Base-by-base conservation (phyloP, 305 asterid species). In the Fraxinus paxiana region DNA sequence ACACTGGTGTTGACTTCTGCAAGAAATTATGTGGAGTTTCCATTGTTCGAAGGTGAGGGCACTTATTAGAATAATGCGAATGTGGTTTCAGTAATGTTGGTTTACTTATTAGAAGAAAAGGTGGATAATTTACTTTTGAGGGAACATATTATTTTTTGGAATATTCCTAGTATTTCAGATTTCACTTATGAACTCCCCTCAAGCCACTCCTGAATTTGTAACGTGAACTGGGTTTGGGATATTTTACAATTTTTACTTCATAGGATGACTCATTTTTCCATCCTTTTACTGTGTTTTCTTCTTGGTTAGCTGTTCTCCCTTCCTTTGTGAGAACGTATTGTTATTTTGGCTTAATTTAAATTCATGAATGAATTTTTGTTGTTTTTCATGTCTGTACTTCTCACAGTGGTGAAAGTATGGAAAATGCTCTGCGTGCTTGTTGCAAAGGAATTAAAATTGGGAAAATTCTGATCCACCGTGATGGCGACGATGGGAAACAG, bases 391-490 rank as follows among this genome's bases (percentile, higher is more conserved):
- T 70, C 3, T 77, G 63, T 87, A 31, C 76, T 80, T 65, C 81
- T 38, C 46, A 38, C 46, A 37, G 46, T 87, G 99, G 99, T 73
- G 98, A 96, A 87, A 94, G 99, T 87, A 96, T 96, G 99, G 99
- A 96, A 88, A 96, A 96, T 63, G 99, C 99, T 73, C 82, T 94
- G 77, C 97, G 99, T 48, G 99, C 99, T 84, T 96, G 99, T 84
- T 96, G 99, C 91, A 96, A 96, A 88, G 98, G 99, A 83, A 94
- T 96, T 75, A 96, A 96, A 88, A 96, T 96, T 26, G 99, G 99
- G 83, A 96, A 96, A 87, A 94, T 96, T 73, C 88, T 94, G 88
- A 96, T 96, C 82, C 98, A 94, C 84, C 97, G 99, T 35, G 98
- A 89, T 77, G 99, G 99, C 31, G 99, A 96, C 87, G 86, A 96